Evolutionary conservation across 345 rosid species (phyloP), one percentile per base, ranked within the genome.

Genomic region (Eucalyptus sp.): DNA sequence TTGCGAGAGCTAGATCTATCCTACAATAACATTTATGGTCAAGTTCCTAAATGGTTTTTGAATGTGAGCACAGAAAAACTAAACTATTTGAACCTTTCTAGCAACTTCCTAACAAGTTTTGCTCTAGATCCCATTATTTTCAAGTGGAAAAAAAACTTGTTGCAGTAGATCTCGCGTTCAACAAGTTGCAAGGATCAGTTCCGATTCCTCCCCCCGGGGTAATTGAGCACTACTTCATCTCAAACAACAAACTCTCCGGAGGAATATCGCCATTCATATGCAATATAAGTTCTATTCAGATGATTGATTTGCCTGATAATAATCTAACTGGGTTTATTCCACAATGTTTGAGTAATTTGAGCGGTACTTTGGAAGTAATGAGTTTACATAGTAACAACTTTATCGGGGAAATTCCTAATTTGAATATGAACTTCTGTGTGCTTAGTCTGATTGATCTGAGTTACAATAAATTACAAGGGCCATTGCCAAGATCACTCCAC

Each of bases 311-410:
- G 84, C 86, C 90, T 0, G 7, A 46, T 48, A 92, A 92, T 22
- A 88, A 86, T 25, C 18, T 92, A 9, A 89, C 56, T 5, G 90
- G 93, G 8, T 14, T 12, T 17, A 54, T 92, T 37, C 94, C 93
- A 5, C 87, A 16, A 49, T 94, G 94, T 48, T 88, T 94, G 44
- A 87, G 62, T 7, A 87, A 89, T 50, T 9, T 90, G 4, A 87
- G 88, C 8, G 5, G 18, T 16, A 79, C 33, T n/a, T 83, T 50
- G 16, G 52, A 24, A 60, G 85, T 7, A 56, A 81, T 87, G 68
- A 64, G 52, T 17, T 24, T 79, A 12, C 17, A 31, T 0, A 3
- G 5, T 2, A 86, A 84, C 54, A 86, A 81, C 54, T 84, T 91
- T 18, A 76, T 27, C 0, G 7, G 24, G 22, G 33, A 25, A 8